Evolutionary conservation across 139 green algal genomes (phyloP).

Genomic region (Prasinococcaceae sp.): DNA sequence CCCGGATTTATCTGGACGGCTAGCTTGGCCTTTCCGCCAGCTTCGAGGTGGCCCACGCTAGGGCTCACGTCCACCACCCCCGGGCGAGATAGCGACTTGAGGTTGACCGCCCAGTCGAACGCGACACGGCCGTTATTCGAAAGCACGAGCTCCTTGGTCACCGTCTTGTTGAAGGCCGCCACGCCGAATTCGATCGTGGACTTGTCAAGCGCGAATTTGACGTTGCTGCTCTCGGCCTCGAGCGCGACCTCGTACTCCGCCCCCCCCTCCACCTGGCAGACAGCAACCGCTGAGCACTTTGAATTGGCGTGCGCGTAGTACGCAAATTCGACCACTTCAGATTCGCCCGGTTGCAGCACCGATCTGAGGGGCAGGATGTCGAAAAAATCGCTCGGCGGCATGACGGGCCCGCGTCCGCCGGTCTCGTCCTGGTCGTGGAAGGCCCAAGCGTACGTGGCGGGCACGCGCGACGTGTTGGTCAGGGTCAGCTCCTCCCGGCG

Average conservation of each 20-base stretch:
- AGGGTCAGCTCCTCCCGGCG: constrained; percentile 29
- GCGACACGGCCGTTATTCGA: constrained; percentile 32
- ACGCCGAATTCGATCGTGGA: constrained; percentile 40
- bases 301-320: constrained; percentile 51
- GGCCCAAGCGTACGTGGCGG: constrained; percentile 42
- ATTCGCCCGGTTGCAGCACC: constrained; percentile 37
- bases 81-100: constrained; percentile 25
- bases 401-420: not conserved
- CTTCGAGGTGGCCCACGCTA: constrained; percentile 22
- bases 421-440: constrained; percentile 27
- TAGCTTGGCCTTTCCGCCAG: constrained; percentile 33
- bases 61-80: constrained; percentile 30
- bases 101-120: constrained; percentile 48
- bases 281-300: constrained; percentile 27
- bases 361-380: constrained; percentile 60
- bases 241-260: constrained; percentile 37
- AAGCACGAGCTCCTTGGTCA: constrained; percentile 39
- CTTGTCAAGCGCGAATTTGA: constrained; percentile 52
- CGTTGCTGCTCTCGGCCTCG: constrained; percentile 45
- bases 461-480: constrained; percentile 38
- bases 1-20: constrained; percentile 36
- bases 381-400: constrained; percentile 35
- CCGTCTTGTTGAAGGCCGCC: constrained; percentile 40
- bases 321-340: constrained; percentile 35
- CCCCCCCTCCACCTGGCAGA: constrained; percentile 53